Percentiles rank a stretch among this genome's conserved stretches.
Conservation (phyloP, 306 rosid genomes). For the Quercus bicolor region DNA sequence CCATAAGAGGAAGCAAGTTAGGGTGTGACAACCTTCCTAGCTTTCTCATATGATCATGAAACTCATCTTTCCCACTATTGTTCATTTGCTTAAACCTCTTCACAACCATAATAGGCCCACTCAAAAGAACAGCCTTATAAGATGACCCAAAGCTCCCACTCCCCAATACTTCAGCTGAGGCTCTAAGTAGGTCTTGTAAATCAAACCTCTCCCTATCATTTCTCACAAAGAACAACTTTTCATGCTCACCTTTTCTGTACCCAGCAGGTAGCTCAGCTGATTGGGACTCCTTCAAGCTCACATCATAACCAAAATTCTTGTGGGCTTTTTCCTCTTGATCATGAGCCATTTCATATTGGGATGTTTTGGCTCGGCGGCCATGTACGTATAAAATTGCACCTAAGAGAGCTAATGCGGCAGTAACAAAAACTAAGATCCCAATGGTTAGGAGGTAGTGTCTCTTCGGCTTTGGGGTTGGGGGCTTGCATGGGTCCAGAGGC, state of each 20-base stretch:
- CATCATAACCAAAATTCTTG: not conserved
- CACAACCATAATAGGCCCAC: slow-evolving; percentile 65
- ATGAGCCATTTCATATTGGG: not conserved
- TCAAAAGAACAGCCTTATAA: slow-evolving; percentile 58
- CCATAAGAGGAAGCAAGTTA: slow-evolving; percentile 55
- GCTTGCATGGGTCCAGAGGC: slow-evolving; percentile 53
- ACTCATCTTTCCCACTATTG: slow-evolving; percentile 50
- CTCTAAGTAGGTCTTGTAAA: slow-evolving; percentile 63
- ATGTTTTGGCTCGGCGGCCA: slow-evolving; percentile 4
- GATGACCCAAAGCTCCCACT: slow-evolving; percentile 84
- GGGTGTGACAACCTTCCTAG: slow-evolving; percentile 65
- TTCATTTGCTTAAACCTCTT: slow-evolving; percentile 80
- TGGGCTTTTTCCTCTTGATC: not conserved
- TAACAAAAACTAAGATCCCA: slow-evolving; percentile 23
- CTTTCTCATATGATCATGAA: slow-evolving; percentile 58
- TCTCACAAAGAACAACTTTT: slow-evolving; percentile 39
- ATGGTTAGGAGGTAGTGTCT: slow-evolving; percentile 22
- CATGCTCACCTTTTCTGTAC: slow-evolving; percentile 32
- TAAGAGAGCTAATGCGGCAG: slow-evolving; percentile 26
- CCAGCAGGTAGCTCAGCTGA: slow-evolving; percentile 18
- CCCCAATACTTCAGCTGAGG: slow-evolving; percentile 79
- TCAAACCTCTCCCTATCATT: slow-evolving; percentile 44
- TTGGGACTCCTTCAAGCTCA: slow-evolving; percentile 15
- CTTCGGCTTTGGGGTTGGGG: slow-evolving; percentile 9
- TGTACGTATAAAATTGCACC: slow-evolving; percentile 21